Base-by-base conservation (phyloP, 257 asterid species). In the Fraxinus pennsylvanica region DNA sequence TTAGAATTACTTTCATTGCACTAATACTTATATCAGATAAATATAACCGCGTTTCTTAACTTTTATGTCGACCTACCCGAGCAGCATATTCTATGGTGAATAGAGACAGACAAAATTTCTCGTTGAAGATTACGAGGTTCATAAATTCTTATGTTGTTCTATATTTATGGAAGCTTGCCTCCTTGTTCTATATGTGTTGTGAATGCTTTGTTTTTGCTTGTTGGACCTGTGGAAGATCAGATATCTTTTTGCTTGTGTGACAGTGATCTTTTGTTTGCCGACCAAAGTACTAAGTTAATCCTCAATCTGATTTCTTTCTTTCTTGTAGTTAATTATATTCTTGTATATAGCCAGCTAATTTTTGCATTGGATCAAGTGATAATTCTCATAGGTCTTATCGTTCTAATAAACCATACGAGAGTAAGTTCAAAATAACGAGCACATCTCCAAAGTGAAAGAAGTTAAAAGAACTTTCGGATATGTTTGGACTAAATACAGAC, bases 61-160 rank as follows among this genome's bases (percentile, higher is more conserved):
- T 57, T 57, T 57, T 57, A 19, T 1, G 39, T 15, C 52, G 65
- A 39, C 50, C 32, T 67, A 39, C 30, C 25, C 12, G 13, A 9
- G 29, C 13, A 75, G 66, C 29, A 25, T 30, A 27, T 59, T 80
- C 67, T 78, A 71, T 74, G 68, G 65, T 1, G 9, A 38, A 43
- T 41, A 29, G 75, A 21, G 76, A 41, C 10, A 0, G 65, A 52
- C 38, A 9, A 72, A 21, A 17, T 25, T 61, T 33, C 71, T 73
- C 59, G 74, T 80, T 75, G 80, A 74, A 75, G 77, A 69, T 63
- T 39, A 74, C 72, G 21, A 63, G 69, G 35, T 63, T 22, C 6
- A 1, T 21, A 59, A 59, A 21, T 77, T 72, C 50, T 59, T 57
- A 41, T 61, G 47, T n/a, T 61, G 70, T 79, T 74, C 27, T 30